Conservation (phyloP, 306 rosid genomes). For the Cyclanthera cordifolia region DNA sequence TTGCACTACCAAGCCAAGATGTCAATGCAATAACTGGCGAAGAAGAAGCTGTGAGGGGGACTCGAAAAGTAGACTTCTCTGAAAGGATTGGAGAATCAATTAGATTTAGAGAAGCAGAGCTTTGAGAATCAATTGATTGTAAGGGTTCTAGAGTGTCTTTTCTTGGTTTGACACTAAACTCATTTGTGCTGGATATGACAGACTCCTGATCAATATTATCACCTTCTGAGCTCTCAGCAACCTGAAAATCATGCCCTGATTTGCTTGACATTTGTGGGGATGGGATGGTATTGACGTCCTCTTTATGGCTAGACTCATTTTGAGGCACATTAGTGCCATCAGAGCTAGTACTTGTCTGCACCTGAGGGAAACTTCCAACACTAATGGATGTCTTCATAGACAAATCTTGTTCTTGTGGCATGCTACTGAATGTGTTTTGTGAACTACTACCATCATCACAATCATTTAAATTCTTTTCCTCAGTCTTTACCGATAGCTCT, state of each 20-base stretch:
- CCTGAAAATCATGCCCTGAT: slow-evolving; percentile 31
- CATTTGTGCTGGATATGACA: slow-evolving; percentile 51
- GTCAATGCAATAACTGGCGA: slow-evolving; percentile 68
- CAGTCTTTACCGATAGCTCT: slow-evolving; percentile 72
- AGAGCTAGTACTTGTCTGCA: slow-evolving; percentile 78
- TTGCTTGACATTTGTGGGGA: slow-evolving; percentile 34
- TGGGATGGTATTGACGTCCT: slow-evolving; percentile 27
- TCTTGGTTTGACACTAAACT: slow-evolving; percentile 38
- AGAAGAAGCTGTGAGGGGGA: slow-evolving; percentile 39
- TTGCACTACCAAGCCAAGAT: slow-evolving; percentile 79
- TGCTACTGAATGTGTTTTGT: slow-evolving; percentile 76
- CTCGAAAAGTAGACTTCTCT: slow-evolving; percentile 60
- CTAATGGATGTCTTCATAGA: slow-evolving; percentile 77
- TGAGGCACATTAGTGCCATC: slow-evolving; percentile 47
- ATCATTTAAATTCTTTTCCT: slow-evolving; percentile 62
- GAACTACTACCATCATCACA: slow-evolving; percentile 80
- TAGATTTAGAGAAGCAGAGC: slow-evolving; percentile 47
- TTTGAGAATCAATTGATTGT: slow-evolving; percentile 53
- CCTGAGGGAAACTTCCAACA: slow-evolving; percentile 92
- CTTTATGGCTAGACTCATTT: slow-evolving; percentile 35
- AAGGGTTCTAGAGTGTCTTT: slow-evolving; percentile 35
- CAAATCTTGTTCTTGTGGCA: slow-evolving; percentile 76
- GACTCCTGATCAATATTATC: slow-evolving; percentile 62
- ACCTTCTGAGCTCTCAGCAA: slow-evolving; percentile 49
- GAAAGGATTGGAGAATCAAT: slow-evolving; percentile 74